Base-by-base conservation (phyloP, 345 rosid genomes). In the Physaria fendleri region DNA sequence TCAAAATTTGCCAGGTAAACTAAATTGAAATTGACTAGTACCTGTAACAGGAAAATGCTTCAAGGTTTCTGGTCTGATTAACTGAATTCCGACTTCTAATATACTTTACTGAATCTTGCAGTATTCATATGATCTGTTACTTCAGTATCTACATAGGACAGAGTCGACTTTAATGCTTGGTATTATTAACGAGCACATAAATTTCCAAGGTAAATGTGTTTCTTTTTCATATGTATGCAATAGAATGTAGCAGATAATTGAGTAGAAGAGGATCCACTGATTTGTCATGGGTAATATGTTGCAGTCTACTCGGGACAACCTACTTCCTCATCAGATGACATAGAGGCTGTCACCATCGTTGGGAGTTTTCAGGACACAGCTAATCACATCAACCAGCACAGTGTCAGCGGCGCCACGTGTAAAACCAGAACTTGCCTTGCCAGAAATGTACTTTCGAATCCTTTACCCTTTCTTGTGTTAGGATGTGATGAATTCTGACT, bases 231-330 rank as follows among this genome's bases (percentile, higher is more conserved):
- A n/a, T 17, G 9, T 30, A 42, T 46, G 43, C 62, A 29, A 16
- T n/a, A 33, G 4, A 22, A 1, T 51, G 11, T 33, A 34, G 12
- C 28, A 16, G 40, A 13, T 41, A 30, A 32, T 53, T 28, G 1
- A 37, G 60, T 55, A 40, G 30, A 20, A 20, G 27, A 34, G 34
- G 34, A 52, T 50, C 44, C 39, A 35, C 34, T 12, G 46, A 18
- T 56, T 49, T n/a, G 12, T 71, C 53, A 25, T 58, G 41, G 54
- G 17, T 54, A 39, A 35, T 64, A 44, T 68, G 25, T 61, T 74
- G 79, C 90, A 94, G 99, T 90, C 69, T 74, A 88, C 67, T 79
- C 99, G 29, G 99, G 95, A 60, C 95, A 87, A 65, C 97, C 96
- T 35, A 69, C 38, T 67, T 78, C 87, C 34, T 66, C 84, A 62